Evolutionary conservation across 2,329 filamentous ascomycete genomes (phyloP).

Genomic region (Fonsecaea pugnacius): DNA sequence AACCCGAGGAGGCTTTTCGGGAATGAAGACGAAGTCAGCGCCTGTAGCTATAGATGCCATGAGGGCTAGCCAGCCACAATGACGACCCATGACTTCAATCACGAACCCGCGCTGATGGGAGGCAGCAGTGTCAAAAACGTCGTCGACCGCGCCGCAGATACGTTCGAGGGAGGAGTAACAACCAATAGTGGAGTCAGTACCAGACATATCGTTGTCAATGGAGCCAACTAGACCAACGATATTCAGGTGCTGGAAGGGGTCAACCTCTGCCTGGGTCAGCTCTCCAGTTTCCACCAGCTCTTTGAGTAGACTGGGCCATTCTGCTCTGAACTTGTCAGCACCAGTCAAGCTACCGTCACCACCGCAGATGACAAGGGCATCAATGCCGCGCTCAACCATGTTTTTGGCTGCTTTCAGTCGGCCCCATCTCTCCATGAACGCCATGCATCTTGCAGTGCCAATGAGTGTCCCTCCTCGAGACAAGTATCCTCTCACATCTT

Average conservation of each 20-base stretch:
- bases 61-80: slow-evolving; percentile 95
- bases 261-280: slow-evolving; percentile 70
- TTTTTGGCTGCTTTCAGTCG: slow-evolving; percentile 88
- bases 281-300: slow-evolving; percentile 79
- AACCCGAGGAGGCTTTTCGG: slow-evolving; percentile 83
- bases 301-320: slow-evolving; percentile 86
- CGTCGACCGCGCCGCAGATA: slow-evolving; percentile 95
- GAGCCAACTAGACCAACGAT: slow-evolving; percentile 96
- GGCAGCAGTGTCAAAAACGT: slow-evolving; percentile 88
- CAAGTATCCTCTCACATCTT: slow-evolving; percentile 91
- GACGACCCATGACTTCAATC: slow-evolving; percentile 96
- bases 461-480: slow-evolving; percentile 95
- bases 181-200: slow-evolving; percentile 95
- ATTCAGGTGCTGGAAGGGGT: slow-evolving; percentile 83
- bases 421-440: slow-evolving; percentile 85
- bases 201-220: slow-evolving; percentile 97
- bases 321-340: slow-evolving; percentile 86
- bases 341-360: slow-evolving; percentile 96
- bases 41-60: slow-evolving; percentile 96
- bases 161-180: slow-evolving; percentile 91
- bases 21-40: slow-evolving; percentile 95
- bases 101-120: slow-evolving; percentile 97
- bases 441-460: slow-evolving; percentile 89
- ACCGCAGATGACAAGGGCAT: slow-evolving; percentile 94
- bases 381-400: slow-evolving; percentile 88